phyloP scores from a whole-genome alignment of 192 early-diverging fungal genomes.

The Backusella mclennaniae region DNA sequence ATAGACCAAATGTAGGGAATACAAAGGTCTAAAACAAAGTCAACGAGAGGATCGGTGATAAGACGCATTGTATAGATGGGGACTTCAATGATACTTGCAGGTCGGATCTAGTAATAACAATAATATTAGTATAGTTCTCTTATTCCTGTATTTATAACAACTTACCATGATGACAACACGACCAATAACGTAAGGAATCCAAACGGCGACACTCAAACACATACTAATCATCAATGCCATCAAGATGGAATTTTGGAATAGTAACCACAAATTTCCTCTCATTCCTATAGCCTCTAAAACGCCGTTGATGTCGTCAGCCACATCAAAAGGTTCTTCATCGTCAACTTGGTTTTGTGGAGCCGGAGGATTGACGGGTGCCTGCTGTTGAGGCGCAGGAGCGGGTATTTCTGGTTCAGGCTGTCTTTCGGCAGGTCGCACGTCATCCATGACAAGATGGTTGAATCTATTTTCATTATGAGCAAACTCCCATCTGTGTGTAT shows the following conservation, averaged over 20 bases:
- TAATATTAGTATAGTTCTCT: background rate
- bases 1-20: constrained; percentile 39
- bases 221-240: constrained; percentile 72
- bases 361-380: background rate
- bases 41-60: constrained; percentile 75
- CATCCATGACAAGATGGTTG: background rate
- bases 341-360: constrained; percentile 11
- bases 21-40: constrained; percentile 59
- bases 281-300: constrained; percentile 92
- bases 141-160: background rate
- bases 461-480: background rate
- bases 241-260: constrained; percentile 80
- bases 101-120: constrained; percentile 40
- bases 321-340: constrained; percentile 47
- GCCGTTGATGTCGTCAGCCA: constrained; percentile 70
- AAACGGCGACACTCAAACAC: constrained; percentile 67
- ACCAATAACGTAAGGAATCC: constrained; percentile 75
- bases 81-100: constrained; percentile 46
- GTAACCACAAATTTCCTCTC: constrained; percentile 75
- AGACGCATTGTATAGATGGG: constrained; percentile 55
- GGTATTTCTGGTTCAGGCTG: background rate
- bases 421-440: background rate
- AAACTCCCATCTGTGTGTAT: background rate
- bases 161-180: constrained; percentile 46
- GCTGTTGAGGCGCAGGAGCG: background rate